phyloP scores from a whole-genome alignment of 140 eudicot species.

The Eryngium alpinum region DNA sequence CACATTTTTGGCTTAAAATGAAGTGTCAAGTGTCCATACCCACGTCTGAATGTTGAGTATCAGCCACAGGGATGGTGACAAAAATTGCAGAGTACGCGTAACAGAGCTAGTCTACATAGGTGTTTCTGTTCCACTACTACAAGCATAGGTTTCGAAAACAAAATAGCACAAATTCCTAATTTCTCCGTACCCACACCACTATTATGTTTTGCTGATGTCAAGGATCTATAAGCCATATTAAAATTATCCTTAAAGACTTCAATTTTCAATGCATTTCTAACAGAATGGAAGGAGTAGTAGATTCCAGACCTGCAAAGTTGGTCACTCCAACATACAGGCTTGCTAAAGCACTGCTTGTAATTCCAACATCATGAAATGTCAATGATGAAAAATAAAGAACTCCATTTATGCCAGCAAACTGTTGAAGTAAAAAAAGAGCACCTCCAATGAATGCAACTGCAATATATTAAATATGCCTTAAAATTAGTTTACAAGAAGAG shows the following conservation, averaged over 20 bases:
- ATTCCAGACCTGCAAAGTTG: slow-evolving; percentile 75
- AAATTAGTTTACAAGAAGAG: not conserved
- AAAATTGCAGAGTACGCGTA: no score
- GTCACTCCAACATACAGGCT: slow-evolving; percentile 77
- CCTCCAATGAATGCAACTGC: slow-evolving; percentile 89
- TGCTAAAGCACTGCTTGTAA: slow-evolving; percentile 73
- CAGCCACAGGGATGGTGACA: no score
- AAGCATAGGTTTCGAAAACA: not conserved
- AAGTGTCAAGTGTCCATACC: no score
- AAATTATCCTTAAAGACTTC: not conserved
- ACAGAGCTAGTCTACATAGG: not conserved
- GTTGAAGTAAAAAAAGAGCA: slow-evolving; percentile 69
- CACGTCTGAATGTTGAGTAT: no score
- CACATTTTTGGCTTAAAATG: no score
- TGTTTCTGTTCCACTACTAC: not conserved
- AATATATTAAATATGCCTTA: slow-evolving; percentile 14
- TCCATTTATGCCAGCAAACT: slow-evolving; percentile 88
- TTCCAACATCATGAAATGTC: slow-evolving; percentile 79
- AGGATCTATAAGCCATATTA: not conserved
- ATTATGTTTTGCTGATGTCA: not conserved
- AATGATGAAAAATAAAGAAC: slow-evolving; percentile 86
- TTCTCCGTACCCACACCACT: not conserved
- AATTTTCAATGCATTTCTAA: not conserved
- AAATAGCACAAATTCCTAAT: not conserved
- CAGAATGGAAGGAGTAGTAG: not conserved